Base-by-base conservation (phyloP, 2,329 filamentous ascomycete species). In the Aspergillus quadrilineatus region DNA sequence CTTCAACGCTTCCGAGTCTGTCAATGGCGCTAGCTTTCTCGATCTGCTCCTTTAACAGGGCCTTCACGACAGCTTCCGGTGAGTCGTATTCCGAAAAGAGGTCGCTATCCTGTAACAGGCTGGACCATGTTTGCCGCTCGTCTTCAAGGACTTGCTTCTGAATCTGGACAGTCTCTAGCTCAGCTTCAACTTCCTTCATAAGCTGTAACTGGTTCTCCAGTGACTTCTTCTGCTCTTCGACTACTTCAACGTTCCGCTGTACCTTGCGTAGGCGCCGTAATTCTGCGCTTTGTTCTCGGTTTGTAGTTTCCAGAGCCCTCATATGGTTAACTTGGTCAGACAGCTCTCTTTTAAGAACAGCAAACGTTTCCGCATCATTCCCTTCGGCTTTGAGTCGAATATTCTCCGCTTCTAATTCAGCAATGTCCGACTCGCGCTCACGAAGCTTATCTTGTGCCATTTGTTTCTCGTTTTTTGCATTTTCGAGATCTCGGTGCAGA, bases 291-390 rank as follows among this genome's bases (percentile, higher is more conserved):
- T 96, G 90, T 49, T 96, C 90, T 26, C 90, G 82, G 60, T 91
- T 96, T 36, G 85, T 85, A 0, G 84, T 82, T 71, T 99, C 94
- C 3, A 99, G 79, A 30, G 85, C 87, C 57, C 90, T 87, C 62
- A 97, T 96, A 68, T 97, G 92, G n/a, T 85, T 82, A 0, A 99
- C 89, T 69, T 97, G 94, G 62, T 97, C 92, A 0, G 89, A 88
- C 4, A 99, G 81, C 74, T 99, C 92, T 63, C 87, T 85, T 70
- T 93, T 90, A 65, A 99, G 89, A 34, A 97, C 85, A 4, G 82
- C 85, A 67, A 97, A 82, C 0, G 90, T 94, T 63, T 97, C 92
- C 0, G 86, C 85, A 70, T 97, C 93, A 8, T 89, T 91, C 1
- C 89, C 89, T 66, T 94, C 89, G 0, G 92, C 90, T 69, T 93